phyloP scores from a whole-genome alignment of 73 alveolate species.

The Paramecium bursaria region DNA sequence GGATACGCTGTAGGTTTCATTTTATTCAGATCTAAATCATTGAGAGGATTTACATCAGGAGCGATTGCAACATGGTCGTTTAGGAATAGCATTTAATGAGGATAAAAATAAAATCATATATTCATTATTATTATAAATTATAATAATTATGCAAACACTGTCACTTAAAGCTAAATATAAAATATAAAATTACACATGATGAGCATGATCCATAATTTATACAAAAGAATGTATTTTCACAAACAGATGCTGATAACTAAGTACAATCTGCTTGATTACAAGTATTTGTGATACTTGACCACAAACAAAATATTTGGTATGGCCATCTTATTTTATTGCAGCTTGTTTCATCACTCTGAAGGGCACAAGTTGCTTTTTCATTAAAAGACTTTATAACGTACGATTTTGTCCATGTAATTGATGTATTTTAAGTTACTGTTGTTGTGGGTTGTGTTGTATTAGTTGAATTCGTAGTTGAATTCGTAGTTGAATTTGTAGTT shows the following conservation, averaged over 20 bases:
- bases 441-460: conserved; percentile 24
- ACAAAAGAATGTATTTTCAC: conserved; percentile 53
- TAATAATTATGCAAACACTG: too few relatives aligned
- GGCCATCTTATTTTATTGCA: conserved; percentile 61
- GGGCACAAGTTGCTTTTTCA: conserved; percentile 25
- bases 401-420: conserved; percentile 11
- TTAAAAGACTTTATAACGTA: conserved; percentile 28
- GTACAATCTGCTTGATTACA: conserved; percentile 17
- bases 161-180: conserved; percentile 42
- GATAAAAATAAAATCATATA: conserved; percentile 42
- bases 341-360: conserved; percentile 16
- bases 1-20: conserved; percentile 29
- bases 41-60: conserved; percentile 44
- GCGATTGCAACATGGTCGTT: conserved; percentile 48
- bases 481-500: not conserved
- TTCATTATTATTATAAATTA: too few relatives aligned
- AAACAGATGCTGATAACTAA: conserved; percentile 2
- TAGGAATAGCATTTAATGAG: conserved; percentile 27
- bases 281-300: conserved; percentile 18
- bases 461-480: not conserved
- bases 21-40: conserved; percentile 16
- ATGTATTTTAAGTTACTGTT: conserved; percentile 9
- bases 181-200: conserved; percentile 1
- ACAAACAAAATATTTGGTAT: conserved; percentile 34
- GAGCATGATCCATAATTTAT: conserved; percentile 37